Conservation (phyloP, 1,139 yeast genomes). For the Kluyveromyces marxianus region DNA sequence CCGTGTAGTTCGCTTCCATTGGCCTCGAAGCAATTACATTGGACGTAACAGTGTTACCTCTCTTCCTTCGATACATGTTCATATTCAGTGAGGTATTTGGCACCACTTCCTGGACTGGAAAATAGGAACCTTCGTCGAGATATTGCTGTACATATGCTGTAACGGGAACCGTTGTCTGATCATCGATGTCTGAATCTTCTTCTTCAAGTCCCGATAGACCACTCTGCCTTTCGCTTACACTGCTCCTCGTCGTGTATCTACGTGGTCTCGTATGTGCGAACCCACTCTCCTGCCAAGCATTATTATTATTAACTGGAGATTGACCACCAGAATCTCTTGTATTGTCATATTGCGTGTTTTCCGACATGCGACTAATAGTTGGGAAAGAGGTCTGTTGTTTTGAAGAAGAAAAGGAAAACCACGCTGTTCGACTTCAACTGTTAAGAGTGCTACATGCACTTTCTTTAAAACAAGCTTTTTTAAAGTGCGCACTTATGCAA, state of each 20-base stretch:
- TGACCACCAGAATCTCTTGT: too few species aligned
- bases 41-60: slow-evolving; percentile 4
- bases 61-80: slow-evolving; percentile 1
- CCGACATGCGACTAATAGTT: too few species aligned
- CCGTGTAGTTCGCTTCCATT: slow-evolving; percentile 6
- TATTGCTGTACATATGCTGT: slow-evolving; percentile 26
- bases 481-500: too few species aligned
- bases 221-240: not conserved
- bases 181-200: slow-evolving; percentile 6
- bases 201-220: not conserved
- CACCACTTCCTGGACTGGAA: slow-evolving; percentile 27
- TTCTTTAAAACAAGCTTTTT: too few species aligned
- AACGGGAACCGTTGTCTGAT: slow-evolving; percentile 4
- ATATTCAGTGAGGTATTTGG: slow-evolving; percentile 25
- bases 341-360: too few species aligned
- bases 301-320: too few species aligned
- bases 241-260: not conserved
- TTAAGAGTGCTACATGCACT: too few species aligned
- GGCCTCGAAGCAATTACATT: slow-evolving; percentile 2
- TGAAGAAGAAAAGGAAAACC: too few species aligned
- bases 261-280: too few species aligned
- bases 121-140: slow-evolving; percentile 13
- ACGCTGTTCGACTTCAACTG: too few species aligned
- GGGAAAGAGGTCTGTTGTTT: too few species aligned
- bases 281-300: too few species aligned